Evolutionary conservation across 176 grass and related monocot genomes (phyloP).

Genomic region (Neostapfia colusana): DNA sequence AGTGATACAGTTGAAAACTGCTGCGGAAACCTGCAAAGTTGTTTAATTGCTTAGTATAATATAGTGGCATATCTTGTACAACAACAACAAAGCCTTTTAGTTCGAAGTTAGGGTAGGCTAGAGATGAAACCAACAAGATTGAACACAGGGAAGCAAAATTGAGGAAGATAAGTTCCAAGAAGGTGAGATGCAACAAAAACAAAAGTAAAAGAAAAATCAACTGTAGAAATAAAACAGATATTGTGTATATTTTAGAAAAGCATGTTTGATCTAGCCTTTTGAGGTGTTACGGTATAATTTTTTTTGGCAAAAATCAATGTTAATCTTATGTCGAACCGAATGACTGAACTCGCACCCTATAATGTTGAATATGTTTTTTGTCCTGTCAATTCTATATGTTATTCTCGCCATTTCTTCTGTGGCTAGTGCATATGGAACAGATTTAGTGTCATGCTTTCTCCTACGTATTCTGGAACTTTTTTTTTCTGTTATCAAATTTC

Average conservation of each 20-base stretch:
- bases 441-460: background rate
- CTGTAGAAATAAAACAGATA: background rate
- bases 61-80: background rate
- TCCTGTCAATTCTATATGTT: conserved; percentile 2
- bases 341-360: conserved; percentile 1
- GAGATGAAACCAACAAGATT: background rate
- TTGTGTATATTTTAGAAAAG: background rate
- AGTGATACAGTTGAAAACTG: background rate
- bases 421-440: conserved; percentile 9
- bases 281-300: background rate
- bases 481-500: conserved; percentile 26
- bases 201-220: background rate
- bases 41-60: conserved; percentile 12
- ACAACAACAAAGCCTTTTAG: background rate
- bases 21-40: conserved; percentile 2
- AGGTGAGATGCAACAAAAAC: background rate
- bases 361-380: background rate
- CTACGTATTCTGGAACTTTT: background rate
- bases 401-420: conserved; percentile 20
- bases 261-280: background rate
- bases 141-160: background rate
- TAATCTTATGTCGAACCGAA: conserved; percentile 1
- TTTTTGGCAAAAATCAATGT: background rate
- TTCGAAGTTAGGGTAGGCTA: background rate
- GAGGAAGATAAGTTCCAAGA: background rate